Evolutionary conservation across 352 stramenopile genomes (phyloP).

Genomic region (Thalassiosira mediterranea): DNA sequence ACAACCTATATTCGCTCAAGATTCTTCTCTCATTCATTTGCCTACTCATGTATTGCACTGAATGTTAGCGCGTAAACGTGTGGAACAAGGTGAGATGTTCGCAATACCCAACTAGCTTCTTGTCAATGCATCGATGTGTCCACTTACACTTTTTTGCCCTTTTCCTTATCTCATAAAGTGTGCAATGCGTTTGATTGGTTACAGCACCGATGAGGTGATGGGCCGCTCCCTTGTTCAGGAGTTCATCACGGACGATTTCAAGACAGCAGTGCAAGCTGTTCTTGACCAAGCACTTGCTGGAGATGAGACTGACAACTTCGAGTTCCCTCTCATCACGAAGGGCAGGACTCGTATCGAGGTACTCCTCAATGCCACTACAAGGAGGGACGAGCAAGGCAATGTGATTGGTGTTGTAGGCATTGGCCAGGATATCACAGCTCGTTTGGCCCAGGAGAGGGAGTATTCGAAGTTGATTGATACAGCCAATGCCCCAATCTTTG

Average conservation of each 20-base stretch:
- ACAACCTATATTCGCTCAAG: slow-evolving; percentile 45
- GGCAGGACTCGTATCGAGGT: slow-evolving; percentile 27
- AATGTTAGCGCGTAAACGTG: slow-evolving; percentile 57
- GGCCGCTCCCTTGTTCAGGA: slow-evolving; percentile 86
- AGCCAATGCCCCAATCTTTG: slow-evolving; percentile 77
- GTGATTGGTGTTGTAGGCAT: slow-evolving; percentile 91
- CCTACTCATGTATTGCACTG: too few species aligned
- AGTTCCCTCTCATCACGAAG: slow-evolving; percentile 82
- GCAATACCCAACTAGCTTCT: too few species aligned
- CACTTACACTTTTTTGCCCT: slow-evolving; percentile 2
- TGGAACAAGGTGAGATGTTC: too few species aligned
- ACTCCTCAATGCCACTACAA: slow-evolving; percentile 41
- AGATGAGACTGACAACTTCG: slow-evolving; percentile 80
- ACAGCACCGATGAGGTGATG: slow-evolving; percentile 88
- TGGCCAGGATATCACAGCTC: slow-evolving; percentile 88
- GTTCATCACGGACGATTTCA: slow-evolving; percentile 88
- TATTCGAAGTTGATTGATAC: slow-evolving; percentile 79
- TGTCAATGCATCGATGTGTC: neutral
- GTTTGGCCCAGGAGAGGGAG: slow-evolving; percentile 86
- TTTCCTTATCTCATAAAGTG: slow-evolving; percentile 40
- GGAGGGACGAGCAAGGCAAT: slow-evolving; percentile 89
- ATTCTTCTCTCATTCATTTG: neutral
- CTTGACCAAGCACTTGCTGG: slow-evolving; percentile 62
- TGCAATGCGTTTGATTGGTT: slow-evolving; percentile 85
- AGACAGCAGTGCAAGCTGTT: slow-evolving; percentile 80